These are phyloP conservation scores for Fagopyrum homotropicum DNA, from an alignment of 148 eudicot genomes.

Conservation along the genomic window DNA sequence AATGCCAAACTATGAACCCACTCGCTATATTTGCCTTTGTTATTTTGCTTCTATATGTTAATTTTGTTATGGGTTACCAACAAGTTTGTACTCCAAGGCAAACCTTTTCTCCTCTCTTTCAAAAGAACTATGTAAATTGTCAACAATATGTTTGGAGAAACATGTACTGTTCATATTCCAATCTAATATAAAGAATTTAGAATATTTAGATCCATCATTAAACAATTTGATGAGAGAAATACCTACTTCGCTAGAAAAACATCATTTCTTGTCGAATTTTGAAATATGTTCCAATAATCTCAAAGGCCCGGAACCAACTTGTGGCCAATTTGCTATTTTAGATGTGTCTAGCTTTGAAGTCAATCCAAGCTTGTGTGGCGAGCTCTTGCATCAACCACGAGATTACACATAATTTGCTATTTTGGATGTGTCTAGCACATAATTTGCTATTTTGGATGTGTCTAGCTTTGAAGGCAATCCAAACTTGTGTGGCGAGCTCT, in stretches of 20 bases:
- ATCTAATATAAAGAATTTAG: conserved; percentile 59
- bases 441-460: conserved; percentile 33
- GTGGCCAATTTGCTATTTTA: conserved; percentile 49
- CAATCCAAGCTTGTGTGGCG: conserved; percentile 29
- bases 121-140: neutral
- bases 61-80: too few species aligned
- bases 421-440: too few species aligned
- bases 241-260: conserved; percentile 49
- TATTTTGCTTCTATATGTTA: too few species aligned
- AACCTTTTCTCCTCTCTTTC: too few species aligned
- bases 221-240: conserved; percentile 65
- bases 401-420: too few species aligned
- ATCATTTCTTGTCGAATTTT: conserved; percentile 42
- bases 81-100: too few species aligned
- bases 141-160: too few species aligned
- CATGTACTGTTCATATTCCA: conserved; percentile 21
- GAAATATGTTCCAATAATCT: too few species aligned
- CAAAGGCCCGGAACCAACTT: conserved; percentile 45
- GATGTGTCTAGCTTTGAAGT: conserved; percentile 14
- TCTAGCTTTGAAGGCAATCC: conserved; percentile 25
- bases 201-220: conserved; percentile 47
- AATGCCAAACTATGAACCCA: too few species aligned
- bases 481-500: conserved; percentile 19
- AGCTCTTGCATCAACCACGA: neutral
- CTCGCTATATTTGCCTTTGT: too few species aligned